Percentiles rank a stretch among this genome's conserved stretches.
These are phyloP conservation scores for Anthracocystis panici-leucophaei DNA, from an alignment of 1,284 basidiomycete species.

Conservation along the genomic window DNA sequence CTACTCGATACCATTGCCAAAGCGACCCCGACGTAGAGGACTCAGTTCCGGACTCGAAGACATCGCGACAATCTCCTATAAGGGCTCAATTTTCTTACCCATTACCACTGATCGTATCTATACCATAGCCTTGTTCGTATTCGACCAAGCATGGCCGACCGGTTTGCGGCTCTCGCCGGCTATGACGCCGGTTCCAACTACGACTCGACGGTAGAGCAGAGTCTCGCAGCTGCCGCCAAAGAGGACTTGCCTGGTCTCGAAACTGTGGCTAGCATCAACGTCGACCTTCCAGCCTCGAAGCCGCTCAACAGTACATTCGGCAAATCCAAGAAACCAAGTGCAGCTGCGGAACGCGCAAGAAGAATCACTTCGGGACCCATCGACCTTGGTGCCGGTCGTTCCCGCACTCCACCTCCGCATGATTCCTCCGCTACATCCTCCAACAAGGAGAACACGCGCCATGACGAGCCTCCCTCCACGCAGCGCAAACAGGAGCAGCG, in stretches of 20 bases:
- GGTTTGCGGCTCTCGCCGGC: slow-evolving; percentile 57
- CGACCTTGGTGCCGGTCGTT: slow-evolving; percentile 26
- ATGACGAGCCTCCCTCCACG: slow-evolving; percentile 46
- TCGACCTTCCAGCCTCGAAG: slow-evolving; percentile 35
- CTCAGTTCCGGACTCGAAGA: not conserved
- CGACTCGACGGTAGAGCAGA: slow-evolving; percentile 47
- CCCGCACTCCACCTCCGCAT: slow-evolving; percentile 41
- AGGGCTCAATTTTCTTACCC: not conserved
- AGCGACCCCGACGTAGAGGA: not conserved
- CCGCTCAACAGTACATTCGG: slow-evolving; percentile 40
- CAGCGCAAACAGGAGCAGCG: slow-evolving; percentile 52
- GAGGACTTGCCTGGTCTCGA: slow-evolving; percentile 52
- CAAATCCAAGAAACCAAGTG: slow-evolving; percentile 35
- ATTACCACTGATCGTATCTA: not conserved
- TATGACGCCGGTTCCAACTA: slow-evolving; percentile 53
- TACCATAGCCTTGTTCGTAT: too few species aligned
- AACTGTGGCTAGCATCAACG: slow-evolving; percentile 46
- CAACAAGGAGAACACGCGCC: slow-evolving; percentile 35
- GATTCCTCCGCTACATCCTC: slow-evolving; percentile 32
- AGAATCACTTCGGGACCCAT: slow-evolving; percentile 39
- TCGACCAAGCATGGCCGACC: slow-evolving; percentile 44
- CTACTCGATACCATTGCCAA: not conserved
- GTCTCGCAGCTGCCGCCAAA: slow-evolving; percentile 29
- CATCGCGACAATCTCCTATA: not conserved
- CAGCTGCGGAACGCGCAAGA: slow-evolving; percentile 35